Percentiles rank a stretch among this genome's conserved stretches.
phyloP scores from a whole-genome alignment of 768 basidiomycete genomes.

The Psilocybe cubensis region DNA sequence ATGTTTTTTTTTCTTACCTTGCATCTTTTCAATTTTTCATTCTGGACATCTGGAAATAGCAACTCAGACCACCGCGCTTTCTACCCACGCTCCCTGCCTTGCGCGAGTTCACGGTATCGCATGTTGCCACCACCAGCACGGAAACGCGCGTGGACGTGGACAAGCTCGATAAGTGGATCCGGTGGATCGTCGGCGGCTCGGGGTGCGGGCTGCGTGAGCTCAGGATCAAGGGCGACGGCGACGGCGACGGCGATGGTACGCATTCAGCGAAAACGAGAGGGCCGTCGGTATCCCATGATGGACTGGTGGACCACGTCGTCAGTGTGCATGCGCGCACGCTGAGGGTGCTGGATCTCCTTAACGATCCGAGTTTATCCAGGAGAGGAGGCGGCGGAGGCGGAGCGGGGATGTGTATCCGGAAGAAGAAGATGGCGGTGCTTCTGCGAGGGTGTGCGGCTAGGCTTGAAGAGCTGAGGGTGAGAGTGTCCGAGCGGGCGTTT shows the following conservation, averaged over 20 bases:
- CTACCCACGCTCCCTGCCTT: slow-evolving; percentile 25
- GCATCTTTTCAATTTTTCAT: neutral
- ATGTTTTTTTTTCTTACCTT: neutral
- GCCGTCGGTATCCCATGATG: slow-evolving; percentile 30
- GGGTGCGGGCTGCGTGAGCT: slow-evolving; percentile 34
- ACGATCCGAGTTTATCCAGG: no score
- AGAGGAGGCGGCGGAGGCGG: no score
- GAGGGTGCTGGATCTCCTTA: slow-evolving; percentile 36
- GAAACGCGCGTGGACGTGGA: slow-evolving; percentile 28
- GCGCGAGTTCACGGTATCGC: slow-evolving; percentile 26
- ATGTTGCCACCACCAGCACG: slow-evolving; percentile 19
- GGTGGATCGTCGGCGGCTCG: slow-evolving; percentile 37
- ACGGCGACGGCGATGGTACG: slow-evolving; percentile 1
- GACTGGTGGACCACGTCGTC: slow-evolving; percentile 43
- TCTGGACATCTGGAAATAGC: slow-evolving; percentile 26
- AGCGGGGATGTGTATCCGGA: slow-evolving; percentile 33
- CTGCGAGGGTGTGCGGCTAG: slow-evolving; percentile 29
- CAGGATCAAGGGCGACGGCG: slow-evolving; percentile 29
- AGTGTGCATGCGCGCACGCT: slow-evolving; percentile 35
- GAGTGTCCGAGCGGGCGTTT: slow-evolving; percentile 31
- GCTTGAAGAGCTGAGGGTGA: slow-evolving; percentile 42
- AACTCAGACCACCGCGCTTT: slow-evolving; percentile 40
- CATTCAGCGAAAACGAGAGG: no score
- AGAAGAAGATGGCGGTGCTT: slow-evolving; percentile 27
- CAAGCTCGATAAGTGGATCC: slow-evolving; percentile 45